Percentiles rank a stretch among this genome's conserved stretches.
These are phyloP conservation scores for Dactylellina parvicollis DNA, from an alignment of 2,329 filamentous ascomycete species.

Conservation along the genomic window DNA sequence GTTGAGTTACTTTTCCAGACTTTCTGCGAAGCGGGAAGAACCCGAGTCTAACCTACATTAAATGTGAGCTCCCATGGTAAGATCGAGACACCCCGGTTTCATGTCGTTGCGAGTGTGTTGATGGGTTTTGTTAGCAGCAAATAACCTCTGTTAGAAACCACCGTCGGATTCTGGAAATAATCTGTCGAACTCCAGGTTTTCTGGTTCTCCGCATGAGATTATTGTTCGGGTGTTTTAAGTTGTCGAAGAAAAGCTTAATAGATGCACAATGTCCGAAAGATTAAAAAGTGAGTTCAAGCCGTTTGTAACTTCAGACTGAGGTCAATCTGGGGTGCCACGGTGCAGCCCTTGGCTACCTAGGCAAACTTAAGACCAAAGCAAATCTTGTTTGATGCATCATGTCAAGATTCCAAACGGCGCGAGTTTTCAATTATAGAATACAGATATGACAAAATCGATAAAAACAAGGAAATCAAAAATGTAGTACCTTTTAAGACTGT, in stretches of 20 bases:
- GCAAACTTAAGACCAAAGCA: neutral
- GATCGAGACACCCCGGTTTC: slow-evolving; percentile 19
- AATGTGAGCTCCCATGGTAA: slow-evolving; percentile 2
- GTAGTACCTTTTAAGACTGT: neutral
- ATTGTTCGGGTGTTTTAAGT: slow-evolving; percentile 5
- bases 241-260: slow-evolving; percentile 16
- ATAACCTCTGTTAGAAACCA: slow-evolving; percentile 10
- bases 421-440: slow-evolving; percentile 11
- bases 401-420: neutral
- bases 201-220: neutral
- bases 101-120: slow-evolving; percentile 11
- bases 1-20: neutral
- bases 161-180: slow-evolving; percentile 13
- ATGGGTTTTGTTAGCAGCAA: neutral
- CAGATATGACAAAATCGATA: neutral
- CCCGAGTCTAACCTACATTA: neutral
- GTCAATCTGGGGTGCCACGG: neutral
- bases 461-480: neutral
- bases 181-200: neutral
- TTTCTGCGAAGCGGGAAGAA: slow-evolving; percentile 3
- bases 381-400: neutral
- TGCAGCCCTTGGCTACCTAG: neutral
- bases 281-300: neutral
- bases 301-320: neutral
- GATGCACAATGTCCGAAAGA: neutral